Conservation (phyloP, 2,329 filamentous ascomycete species). For the Fusarium foetens region DNA sequence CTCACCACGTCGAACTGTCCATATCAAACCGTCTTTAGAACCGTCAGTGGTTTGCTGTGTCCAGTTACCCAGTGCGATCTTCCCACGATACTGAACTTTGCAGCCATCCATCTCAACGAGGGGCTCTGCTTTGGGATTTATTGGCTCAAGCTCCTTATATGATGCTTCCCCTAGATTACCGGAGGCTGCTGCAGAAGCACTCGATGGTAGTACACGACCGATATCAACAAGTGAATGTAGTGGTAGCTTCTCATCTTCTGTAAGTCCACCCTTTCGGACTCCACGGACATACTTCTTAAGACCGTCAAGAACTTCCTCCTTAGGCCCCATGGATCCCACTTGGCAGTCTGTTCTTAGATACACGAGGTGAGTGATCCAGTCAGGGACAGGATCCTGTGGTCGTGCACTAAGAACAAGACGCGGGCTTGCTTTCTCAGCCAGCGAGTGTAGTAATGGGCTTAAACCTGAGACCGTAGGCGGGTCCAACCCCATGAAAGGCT, state of each 20-base stretch:
- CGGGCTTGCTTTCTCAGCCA: constrained; percentile 75
- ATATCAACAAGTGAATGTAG: constrained; percentile 61
- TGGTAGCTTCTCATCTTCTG: constrained; percentile 60
- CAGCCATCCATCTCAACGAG: constrained; percentile 90
- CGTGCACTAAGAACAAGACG: constrained; percentile 80
- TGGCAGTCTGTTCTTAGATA: constrained; percentile 75
- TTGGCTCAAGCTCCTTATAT: constrained; percentile 34
- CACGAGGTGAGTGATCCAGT: constrained; percentile 89
- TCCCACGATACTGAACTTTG: constrained; percentile 80
- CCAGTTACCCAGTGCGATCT: constrained; percentile 85
- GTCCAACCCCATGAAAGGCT: constrained; percentile 96
- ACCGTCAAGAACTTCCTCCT: constrained; percentile 67
- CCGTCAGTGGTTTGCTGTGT: constrained; percentile 64
- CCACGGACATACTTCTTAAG: constrained; percentile 60
- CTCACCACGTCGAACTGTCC: constrained; percentile 84
- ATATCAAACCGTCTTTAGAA: constrained; percentile 73
- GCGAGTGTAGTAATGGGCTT: constrained; percentile 73
- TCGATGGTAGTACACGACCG: constrained; percentile 55
- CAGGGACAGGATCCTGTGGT: constrained; percentile 86
- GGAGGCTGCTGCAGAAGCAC: constrained; percentile 23
- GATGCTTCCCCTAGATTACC: constrained; percentile 13
- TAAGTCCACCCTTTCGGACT: constrained; percentile 56
- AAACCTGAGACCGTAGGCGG: constrained; percentile 80
- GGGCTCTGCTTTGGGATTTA: constrained; percentile 65
- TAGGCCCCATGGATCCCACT: constrained; percentile 72